These are phyloP conservation scores for Priceomyces medius DNA, from an alignment of 805 yeast genomes.

Conservation along the genomic window DNA sequence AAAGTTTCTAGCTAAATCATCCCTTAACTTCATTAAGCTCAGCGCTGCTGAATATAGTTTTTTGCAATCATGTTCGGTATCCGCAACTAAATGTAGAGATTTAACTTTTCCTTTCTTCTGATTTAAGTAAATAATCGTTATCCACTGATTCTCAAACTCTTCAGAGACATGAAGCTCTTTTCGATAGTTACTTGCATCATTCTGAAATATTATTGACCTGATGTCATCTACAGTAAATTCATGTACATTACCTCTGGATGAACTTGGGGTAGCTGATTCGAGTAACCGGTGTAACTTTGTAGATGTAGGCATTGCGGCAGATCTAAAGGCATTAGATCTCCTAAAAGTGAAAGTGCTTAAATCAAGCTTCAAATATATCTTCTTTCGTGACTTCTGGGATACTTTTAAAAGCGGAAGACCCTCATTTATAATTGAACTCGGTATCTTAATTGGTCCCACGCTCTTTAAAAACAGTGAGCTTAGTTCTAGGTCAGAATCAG, in stretches of 20 bases:
- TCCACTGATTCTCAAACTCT: slow-evolving; percentile 70
- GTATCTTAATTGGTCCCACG: slow-evolving; percentile 26
- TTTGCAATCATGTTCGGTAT: slow-evolving; percentile 54
- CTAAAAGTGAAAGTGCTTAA: slow-evolving; percentile 50
- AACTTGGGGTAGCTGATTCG: slow-evolving; percentile 11
- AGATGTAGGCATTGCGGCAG: slow-evolving; percentile 12
- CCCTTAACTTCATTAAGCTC: slow-evolving; percentile 60
- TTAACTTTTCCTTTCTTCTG: slow-evolving; percentile 62
- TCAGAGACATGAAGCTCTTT: slow-evolving; percentile 77
- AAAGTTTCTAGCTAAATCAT: slow-evolving; percentile 61
- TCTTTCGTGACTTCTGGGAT: slow-evolving; percentile 66
- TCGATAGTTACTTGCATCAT: slow-evolving; percentile 78
- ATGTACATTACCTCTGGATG: slow-evolving; percentile 31
- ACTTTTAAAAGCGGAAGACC: slow-evolving; percentile 68
- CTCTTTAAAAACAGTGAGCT: slow-evolving; percentile 11
- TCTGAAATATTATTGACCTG: slow-evolving; percentile 57
- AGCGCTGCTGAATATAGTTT: slow-evolving; percentile 56
- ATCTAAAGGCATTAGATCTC: slow-evolving; percentile 46
- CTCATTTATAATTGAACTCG: slow-evolving; percentile 47
- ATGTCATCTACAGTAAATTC: slow-evolving; percentile 58
- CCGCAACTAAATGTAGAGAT: slow-evolving; percentile 79
- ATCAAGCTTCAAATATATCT: slow-evolving; percentile 57
- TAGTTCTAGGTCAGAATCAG: slow-evolving; percentile 8
- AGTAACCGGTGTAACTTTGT: slow-evolving; percentile 16
- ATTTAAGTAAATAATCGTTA: slow-evolving; percentile 71